Percentiles rank a stretch among this genome's conserved stretches.
These are phyloP conservation scores for Phialocephala sp. DNA, from an alignment of 2,329 filamentous ascomycete genomes.

Conservation along the genomic window DNA sequence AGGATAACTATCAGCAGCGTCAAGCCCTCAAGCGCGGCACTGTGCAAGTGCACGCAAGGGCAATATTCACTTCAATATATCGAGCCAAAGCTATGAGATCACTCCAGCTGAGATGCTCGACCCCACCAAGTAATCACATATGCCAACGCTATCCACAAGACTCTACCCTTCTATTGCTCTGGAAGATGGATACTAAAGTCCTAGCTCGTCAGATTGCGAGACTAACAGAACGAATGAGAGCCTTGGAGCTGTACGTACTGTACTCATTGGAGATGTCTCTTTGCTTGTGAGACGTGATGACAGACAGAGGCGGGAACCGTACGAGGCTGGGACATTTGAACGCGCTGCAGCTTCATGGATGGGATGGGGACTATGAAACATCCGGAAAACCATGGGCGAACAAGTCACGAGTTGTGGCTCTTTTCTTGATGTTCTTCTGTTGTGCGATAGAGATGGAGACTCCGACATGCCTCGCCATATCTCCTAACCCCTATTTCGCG, in stretches of 20 bases:
- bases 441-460: not conserved
- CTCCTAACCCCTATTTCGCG: not conserved
- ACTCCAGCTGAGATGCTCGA: not conserved
- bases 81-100: not conserved
- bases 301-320: not conserved
- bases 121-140: not conserved
- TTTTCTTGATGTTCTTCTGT: constrained; percentile 1
- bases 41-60: not conserved
- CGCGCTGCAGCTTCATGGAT: not conserved
- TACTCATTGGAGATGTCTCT: constrained; percentile 4
- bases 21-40: not conserved
- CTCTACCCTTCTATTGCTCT: not conserved
- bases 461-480: not conserved
- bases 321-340: not conserved
- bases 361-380: not conserved
- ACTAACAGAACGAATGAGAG: not conserved
- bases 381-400: not conserved
- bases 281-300: not conserved
- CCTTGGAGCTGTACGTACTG: constrained; percentile 1
- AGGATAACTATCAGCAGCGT: not conserved
- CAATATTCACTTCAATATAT: not conserved
- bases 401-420: not conserved
- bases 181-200: not conserved
- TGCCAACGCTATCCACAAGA: not conserved
- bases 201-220: not conserved